Percentiles rank a stretch among this genome's conserved stretches.
phyloP scores from a whole-genome alignment of 495 filamentous ascomycete species.

The Elasticomyces elasticus region DNA sequence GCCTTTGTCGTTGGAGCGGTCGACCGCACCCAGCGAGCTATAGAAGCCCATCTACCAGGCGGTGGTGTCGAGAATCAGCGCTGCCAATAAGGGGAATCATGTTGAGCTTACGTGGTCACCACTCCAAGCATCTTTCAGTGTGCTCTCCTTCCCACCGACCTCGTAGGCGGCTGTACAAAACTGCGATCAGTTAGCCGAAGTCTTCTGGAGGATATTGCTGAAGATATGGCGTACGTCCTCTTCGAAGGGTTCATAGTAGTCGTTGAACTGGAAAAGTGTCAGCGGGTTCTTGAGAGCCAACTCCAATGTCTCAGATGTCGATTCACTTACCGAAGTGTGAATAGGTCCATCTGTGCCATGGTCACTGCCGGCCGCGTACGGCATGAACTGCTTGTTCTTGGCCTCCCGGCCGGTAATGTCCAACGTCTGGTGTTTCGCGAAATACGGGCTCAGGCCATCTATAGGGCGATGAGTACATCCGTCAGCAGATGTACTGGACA shows the following conservation, averaged over 20 bases:
- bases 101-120: conserved; percentile 15
- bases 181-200: too few species aligned
- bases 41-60: conserved; percentile 19
- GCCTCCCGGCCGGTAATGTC: conserved; percentile 8
- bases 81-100: background rate
- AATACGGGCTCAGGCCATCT: conserved; percentile 20
- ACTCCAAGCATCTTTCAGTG: conserved; percentile 21
- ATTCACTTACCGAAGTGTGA: conserved; percentile 10
- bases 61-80: background rate
- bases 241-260: conserved; percentile 27
- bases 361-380: conserved; percentile 11
- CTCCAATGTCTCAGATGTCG: too few species aligned
- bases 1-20: conserved; percentile 11
- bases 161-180: conserved; percentile 25
- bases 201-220: too few species aligned
- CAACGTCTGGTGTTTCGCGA: conserved; percentile 21
- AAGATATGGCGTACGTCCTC: conserved; percentile 15
- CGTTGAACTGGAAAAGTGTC: conserved; percentile 25
- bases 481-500: background rate
- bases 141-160: conserved; percentile 19
- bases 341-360: conserved; percentile 24
- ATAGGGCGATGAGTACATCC: conserved; percentile 5
- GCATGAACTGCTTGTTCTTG: conserved; percentile 18
- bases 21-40: conserved; percentile 18
- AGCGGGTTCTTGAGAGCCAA: too few species aligned